Conservation (phyloP, 257 asterid genomes). For the Lithospermum erythrorhizon region DNA sequence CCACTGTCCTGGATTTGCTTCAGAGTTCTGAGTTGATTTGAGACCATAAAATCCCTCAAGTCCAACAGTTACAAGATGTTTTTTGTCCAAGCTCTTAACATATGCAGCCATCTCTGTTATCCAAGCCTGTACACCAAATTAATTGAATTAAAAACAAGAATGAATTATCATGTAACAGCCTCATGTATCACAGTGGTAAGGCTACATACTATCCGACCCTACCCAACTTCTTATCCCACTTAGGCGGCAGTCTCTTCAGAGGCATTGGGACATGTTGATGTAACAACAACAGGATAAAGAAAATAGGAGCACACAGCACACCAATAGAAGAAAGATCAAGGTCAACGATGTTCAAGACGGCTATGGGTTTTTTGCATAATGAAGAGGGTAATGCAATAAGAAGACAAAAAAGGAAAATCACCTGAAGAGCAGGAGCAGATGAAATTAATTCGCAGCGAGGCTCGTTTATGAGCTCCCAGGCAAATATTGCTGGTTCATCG, state of each 20-base stretch:
- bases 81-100: slow-evolving; percentile 40
- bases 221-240: no score
- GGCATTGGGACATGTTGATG: no score
- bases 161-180: no score
- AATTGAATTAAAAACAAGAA: neutral
- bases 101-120: slow-evolving; percentile 42
- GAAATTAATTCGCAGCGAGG: slow-evolving; percentile 42
- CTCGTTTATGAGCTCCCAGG: slow-evolving; percentile 59
- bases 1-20: slow-evolving; percentile 48
- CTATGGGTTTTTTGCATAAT: no score
- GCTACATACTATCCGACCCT: no score
- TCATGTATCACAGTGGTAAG: no score
- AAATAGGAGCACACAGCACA: neutral
- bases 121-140: slow-evolving; percentile 29
- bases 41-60: slow-evolving; percentile 44
- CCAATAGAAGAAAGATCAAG: neutral
- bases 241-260: no score
- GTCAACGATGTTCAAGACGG: no score
- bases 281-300: neutral
- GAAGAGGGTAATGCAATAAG: no score
- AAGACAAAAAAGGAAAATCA: neutral
- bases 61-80: slow-evolving; percentile 45
- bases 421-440: slow-evolving; percentile 44
- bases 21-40: slow-evolving; percentile 21
- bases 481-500: slow-evolving; percentile 47